These are phyloP conservation scores for Calonectria honghensis DNA, from an alignment of 2,329 filamentous ascomycete species.

Conservation along the genomic window DNA sequence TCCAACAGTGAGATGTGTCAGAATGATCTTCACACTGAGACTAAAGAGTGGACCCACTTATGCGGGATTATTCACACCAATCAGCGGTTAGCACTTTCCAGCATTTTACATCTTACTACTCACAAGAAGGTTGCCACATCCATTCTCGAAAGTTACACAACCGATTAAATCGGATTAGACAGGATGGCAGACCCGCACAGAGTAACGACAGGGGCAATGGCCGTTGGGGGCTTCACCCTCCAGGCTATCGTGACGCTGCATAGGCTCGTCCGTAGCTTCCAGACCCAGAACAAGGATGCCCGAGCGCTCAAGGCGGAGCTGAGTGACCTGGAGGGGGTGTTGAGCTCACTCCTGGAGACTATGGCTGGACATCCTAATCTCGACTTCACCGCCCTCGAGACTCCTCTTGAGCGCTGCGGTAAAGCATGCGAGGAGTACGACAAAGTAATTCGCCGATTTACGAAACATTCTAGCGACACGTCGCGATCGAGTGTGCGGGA, in stretches of 20 bases:
- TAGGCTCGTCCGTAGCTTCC: constrained; percentile 42
- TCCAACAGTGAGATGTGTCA: too few relatives aligned
- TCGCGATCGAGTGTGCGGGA: constrained; percentile 64
- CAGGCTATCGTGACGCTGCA: constrained; percentile 46
- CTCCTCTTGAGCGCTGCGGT: constrained; percentile 65
- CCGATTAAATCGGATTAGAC: not conserved
- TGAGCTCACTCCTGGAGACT: constrained; percentile 59
- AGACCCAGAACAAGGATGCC: constrained; percentile 53
- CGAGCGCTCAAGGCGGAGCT: constrained; percentile 65
- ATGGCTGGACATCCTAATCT: constrained; percentile 37
- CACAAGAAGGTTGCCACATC: not conserved
- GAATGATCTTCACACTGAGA: too few relatives aligned
- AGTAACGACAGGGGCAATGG: constrained; percentile 41
- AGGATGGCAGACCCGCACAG: constrained; percentile 47
- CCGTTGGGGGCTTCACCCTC: constrained; percentile 47
- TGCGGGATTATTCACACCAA: constrained; percentile 4
- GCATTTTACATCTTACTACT: not conserved
- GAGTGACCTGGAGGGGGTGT: constrained; percentile 60
- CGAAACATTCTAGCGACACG: constrained; percentile 57
- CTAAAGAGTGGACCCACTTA: not conserved
- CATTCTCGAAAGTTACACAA: not conserved
- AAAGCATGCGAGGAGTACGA: constrained; percentile 65
- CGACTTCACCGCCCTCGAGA: constrained; percentile 44
- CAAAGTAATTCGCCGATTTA: constrained; percentile 60
- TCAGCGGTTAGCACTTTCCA: not conserved